phyloP scores from a whole-genome alignment of 768 basidiomycete species.

The Pulveroboletus frians region DNA sequence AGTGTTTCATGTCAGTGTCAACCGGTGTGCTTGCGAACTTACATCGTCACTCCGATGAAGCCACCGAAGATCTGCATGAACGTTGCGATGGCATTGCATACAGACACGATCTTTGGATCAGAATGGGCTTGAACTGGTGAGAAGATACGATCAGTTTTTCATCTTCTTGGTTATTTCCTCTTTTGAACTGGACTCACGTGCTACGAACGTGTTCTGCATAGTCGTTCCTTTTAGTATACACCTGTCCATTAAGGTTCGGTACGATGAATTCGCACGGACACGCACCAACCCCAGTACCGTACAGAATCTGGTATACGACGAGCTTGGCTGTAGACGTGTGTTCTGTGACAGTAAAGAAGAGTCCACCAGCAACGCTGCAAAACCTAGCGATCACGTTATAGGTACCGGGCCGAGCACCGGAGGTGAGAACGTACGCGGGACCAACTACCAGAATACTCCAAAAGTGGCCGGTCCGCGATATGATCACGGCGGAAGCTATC shows the following conservation, averaged over 20 bases:
- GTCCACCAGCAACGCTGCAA: not conserved
- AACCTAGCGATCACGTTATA: not conserved
- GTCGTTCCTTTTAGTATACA: not conserved
- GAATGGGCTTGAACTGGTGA: not conserved
- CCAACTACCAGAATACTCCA: too few relatives aligned
- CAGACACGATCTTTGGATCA: constrained; percentile 1
- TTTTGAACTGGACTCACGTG: not conserved
- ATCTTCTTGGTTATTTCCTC: too few relatives aligned
- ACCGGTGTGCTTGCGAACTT: too few relatives aligned
- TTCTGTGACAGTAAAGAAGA: not conserved
- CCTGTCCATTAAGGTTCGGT: not conserved
- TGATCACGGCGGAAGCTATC: too few relatives aligned
- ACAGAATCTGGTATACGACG: not conserved
- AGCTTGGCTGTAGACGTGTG: not conserved
- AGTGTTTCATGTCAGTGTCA: too few relatives aligned
- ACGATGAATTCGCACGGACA: not conserved
- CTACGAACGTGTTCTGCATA: constrained; percentile 9
- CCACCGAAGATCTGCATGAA: constrained; percentile 13
- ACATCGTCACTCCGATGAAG: too few relatives aligned
- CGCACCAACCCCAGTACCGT: not conserved
- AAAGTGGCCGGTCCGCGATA: too few relatives aligned
- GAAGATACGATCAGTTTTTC: not conserved
- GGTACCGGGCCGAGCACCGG: not conserved
- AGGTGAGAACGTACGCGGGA: too few relatives aligned
- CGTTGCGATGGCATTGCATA: constrained; percentile 6